phyloP scores from a whole-genome alignment of 2,329 filamentous ascomycete species.

The Alternaria tenuissima region DNA sequence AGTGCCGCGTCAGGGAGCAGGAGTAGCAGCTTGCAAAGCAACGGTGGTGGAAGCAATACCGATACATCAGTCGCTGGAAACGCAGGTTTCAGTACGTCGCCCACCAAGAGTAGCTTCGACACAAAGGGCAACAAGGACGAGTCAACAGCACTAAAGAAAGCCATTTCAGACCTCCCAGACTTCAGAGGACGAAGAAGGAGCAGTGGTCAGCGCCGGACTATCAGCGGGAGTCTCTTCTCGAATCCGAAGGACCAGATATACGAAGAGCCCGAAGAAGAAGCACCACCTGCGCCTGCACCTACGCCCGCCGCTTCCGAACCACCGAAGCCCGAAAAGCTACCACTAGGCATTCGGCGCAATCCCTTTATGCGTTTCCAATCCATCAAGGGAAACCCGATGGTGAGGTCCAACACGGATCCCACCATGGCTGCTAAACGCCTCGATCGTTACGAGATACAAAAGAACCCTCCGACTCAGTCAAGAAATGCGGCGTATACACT shows the following conservation, averaged over 20 bases:
- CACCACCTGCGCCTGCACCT: slow-evolving; percentile 33
- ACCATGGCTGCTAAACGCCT: slow-evolving; percentile 53
- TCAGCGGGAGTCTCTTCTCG: slow-evolving; percentile 73
- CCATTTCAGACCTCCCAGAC: slow-evolving; percentile 36
- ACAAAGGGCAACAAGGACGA: slow-evolving; percentile 23
- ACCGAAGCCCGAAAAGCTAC: slow-evolving; percentile 53
- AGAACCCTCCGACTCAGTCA: slow-evolving; percentile 83
- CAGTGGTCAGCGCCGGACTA: slow-evolving; percentile 73
- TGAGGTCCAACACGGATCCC: slow-evolving; percentile 56
- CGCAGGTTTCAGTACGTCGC: slow-evolving; percentile 15
- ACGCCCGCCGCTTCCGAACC: slow-evolving; percentile 41
- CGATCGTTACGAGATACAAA: slow-evolving; percentile 76
- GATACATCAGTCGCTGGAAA: slow-evolving; percentile 30
- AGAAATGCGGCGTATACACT: slow-evolving; percentile 80
- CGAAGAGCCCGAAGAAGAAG: slow-evolving; percentile 76
- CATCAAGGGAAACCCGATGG: slow-evolving; percentile 56
- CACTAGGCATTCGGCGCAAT: slow-evolving; percentile 66
- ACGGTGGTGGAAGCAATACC: slow-evolving; percentile 44
- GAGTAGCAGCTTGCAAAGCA: slow-evolving; percentile 51
- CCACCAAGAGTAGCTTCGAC: slow-evolving; percentile 32
- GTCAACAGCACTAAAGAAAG: slow-evolving; percentile 50
- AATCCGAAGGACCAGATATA: slow-evolving; percentile 82
- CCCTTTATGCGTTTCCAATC: slow-evolving; percentile 70
- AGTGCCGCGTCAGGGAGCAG: slow-evolving; percentile 41
- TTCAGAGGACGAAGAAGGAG: slow-evolving; percentile 60